These are phyloP conservation scores for Delphinella strobiligena DNA, from an alignment of 2,329 filamentous ascomycete genomes.

Conservation along the genomic window DNA sequence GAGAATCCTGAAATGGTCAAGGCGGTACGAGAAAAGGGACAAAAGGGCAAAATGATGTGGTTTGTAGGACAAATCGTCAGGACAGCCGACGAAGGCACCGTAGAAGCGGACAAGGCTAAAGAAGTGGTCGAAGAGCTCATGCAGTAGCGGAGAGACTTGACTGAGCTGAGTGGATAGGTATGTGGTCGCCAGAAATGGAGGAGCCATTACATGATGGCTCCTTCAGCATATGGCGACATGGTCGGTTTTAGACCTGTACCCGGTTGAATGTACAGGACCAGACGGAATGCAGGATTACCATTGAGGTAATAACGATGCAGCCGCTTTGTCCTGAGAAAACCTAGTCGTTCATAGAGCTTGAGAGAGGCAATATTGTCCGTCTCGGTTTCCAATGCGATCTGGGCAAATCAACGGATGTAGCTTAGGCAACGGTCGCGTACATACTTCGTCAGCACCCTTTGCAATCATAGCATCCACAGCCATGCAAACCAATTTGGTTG, in stretches of 20 bases:
- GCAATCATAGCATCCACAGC: slow-evolving; percentile 85
- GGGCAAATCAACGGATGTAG: not conserved
- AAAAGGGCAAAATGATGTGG: slow-evolving; percentile 54
- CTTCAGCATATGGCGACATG: not conserved
- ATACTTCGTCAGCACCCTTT: slow-evolving; percentile 69
- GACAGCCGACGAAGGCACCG: slow-evolving; percentile 45
- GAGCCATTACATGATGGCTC: no score
- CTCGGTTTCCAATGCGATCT: slow-evolving; percentile 89
- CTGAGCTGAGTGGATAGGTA: not conserved
- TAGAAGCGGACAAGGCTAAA: slow-evolving; percentile 49
- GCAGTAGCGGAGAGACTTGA: not conserved
- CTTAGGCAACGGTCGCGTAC: slow-evolving; percentile 1
- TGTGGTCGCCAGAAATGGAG: not conserved
- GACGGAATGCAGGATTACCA: slow-evolving; percentile 82
- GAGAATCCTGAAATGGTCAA: slow-evolving; percentile 46
- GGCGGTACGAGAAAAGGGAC: slow-evolving; percentile 46
- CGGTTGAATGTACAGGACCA: slow-evolving; percentile 68
- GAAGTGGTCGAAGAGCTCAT: slow-evolving; percentile 40
- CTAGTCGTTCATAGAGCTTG: slow-evolving; percentile 82
- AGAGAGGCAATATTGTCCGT: slow-evolving; percentile 84
- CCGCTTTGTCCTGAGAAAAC: slow-evolving; percentile 84
- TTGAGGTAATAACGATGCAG: slow-evolving; percentile 94
- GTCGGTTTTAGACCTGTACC: slow-evolving; percentile 34
- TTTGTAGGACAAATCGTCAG: slow-evolving; percentile 59
- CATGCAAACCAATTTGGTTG: slow-evolving; percentile 71